These are phyloP conservation scores for Kurtzmaniella fragi DNA, from an alignment of 805 yeast genomes.

Conservation along the genomic window DNA sequence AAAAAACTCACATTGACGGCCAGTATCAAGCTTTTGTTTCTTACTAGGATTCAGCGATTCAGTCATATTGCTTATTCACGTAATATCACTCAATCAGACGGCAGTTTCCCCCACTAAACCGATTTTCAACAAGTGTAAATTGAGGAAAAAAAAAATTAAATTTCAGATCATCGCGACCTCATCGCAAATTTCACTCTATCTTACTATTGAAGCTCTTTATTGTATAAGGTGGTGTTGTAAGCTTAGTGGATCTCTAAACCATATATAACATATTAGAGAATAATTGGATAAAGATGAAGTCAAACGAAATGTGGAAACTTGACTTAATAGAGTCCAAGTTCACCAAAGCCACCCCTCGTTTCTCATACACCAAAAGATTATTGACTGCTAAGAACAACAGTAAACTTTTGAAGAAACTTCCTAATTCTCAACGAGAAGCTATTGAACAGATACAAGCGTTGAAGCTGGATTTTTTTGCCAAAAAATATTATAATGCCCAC, in stretches of 20 bases:
- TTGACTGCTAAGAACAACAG: constrained; percentile 40
- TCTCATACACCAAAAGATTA: constrained; percentile 43
- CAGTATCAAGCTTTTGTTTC: constrained; percentile 1
- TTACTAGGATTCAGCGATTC: constrained; percentile 3
- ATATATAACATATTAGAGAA: no score
- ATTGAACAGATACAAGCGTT: constrained; percentile 38
- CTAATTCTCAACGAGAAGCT: constrained; percentile 40
- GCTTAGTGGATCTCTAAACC: background rate
- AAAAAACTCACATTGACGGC: constrained; percentile 41
- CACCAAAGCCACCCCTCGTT: constrained; percentile 40
- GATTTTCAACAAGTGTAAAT: background rate
- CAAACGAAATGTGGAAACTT: constrained; percentile 44
- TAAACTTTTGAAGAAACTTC: constrained; percentile 37
- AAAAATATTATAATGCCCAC: constrained; percentile 45
- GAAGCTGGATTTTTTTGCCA: constrained; percentile 40
- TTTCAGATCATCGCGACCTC: constrained; percentile 6
- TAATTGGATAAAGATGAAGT: background rate
- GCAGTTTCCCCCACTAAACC: no score
- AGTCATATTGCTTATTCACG: no score
- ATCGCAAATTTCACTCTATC: constrained; percentile 6
- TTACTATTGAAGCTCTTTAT: background rate
- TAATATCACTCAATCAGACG: no score
- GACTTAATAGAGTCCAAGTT: constrained; percentile 53
- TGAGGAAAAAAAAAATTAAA: background rate
- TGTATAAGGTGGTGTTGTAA: background rate